Evolutionary conservation across 192 early-diverging fungal species (phyloP), one percentile per base, ranked within the genome.

Genomic region (Coemansia sp.): DNA sequence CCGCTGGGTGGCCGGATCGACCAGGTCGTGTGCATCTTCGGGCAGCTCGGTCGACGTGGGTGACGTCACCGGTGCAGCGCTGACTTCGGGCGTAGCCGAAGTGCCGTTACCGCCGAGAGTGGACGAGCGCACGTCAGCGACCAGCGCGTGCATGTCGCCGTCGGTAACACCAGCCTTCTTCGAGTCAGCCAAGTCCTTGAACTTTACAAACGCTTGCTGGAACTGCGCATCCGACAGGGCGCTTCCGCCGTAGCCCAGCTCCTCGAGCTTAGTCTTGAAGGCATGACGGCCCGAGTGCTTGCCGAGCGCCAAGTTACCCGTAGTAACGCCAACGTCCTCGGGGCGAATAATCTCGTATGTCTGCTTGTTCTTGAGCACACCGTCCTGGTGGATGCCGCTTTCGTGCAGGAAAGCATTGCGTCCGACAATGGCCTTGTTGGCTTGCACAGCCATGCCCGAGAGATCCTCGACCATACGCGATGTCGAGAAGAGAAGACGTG

Each of bases 341-440:
- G 96, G 94, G 59, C 89, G 87, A 63, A 98, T 97, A 68, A 98
- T 98, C 83, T 98, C 96, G 71, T 98, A 98, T 0, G 96, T 98
- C 39, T 76, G 81, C 73, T 94, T 94, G 84, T 97, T 88, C 83
- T 98, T 98, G 54, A 98, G 86, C 58, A 98, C 90, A 58, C 96
- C 96, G 76, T 98, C 96, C 75, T 98, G 96, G 77, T 98, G 96
- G 76, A 98, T 98, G 29, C 96, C 96, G 63, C 92, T 94, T 83
- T 98, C 94, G 74, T 98, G 96, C 69, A 94, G 82, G 63, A 98
- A 98, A 21, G 96, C 96, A 66, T 98, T 98, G 57, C 89, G 87
- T 24, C 96, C 96, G 39, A 98, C 96, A 69, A 98, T 98, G 45
- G 96, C 94, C 83, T 98, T 98, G 86, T 98, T 98, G 25, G 94